Base-by-base conservation (phyloP, 2,329 filamentous ascomycete genomes). In the Venturia carpophila region DNA sequence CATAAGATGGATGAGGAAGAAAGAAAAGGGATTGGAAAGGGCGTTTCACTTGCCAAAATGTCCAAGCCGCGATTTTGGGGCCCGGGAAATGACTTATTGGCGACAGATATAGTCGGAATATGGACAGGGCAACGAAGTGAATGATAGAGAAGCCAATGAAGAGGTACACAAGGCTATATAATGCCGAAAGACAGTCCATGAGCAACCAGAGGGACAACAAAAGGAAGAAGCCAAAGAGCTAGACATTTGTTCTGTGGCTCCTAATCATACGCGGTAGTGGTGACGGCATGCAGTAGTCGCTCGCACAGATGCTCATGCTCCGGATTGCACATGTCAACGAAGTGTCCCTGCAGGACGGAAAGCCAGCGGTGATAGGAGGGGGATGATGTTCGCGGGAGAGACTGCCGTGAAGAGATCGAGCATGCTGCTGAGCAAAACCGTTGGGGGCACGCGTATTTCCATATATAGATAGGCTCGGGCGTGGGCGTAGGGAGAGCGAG, bases 81-180 rank as follows among this genome's bases (percentile, higher is more conserved):
- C 66, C 66, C 3, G 66, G 66, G 34, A 67, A 67, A n/a, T 58
- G 30, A 6, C 21, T 24, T 27, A 66, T 30, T 27, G 63, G 65
- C 52, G 24, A 41, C 5, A 55, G n/a, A 34, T 49, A 66, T 6
- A 65, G 30, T n/a, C 65, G 62, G 41, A 34, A 61, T 5, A 65
- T 34, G 58, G 42, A 24, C 17, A 37, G 3, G 7, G 47, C 27
- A 13, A 60, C 17, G 19, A 30, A 1, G n/a, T 30, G 55, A 27
- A 64, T 5, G 27, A 63, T n/a, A 41, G 52, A 42, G 9, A 52
- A 39, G 47, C 30, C 34, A n/a, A 58, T 21, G 34, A 60, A 37
- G 52, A 58, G 39, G 39, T 62, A 62, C 6, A 62, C 37, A 17
- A 58, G 17, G 52, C 30, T 24, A 7, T 34, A 5, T 17, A 37